Base-by-base conservation (phyloP, 2,329 filamentous ascomycete genomes). In the Alternaria gansuensis region DNA sequence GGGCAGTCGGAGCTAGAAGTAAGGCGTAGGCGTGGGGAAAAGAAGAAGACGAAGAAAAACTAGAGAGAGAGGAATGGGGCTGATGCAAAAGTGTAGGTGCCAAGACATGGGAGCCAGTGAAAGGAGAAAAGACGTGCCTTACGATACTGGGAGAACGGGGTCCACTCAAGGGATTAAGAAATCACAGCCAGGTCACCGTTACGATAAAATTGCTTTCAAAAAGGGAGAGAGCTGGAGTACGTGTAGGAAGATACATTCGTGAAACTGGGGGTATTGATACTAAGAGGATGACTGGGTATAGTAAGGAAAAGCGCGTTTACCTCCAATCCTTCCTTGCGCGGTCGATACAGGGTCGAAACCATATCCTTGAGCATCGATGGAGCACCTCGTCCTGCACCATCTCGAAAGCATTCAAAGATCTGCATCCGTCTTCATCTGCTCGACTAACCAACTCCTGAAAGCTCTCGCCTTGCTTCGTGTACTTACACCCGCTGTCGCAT, bases 381-480 rank as follows among this genome's bases (percentile, higher is more conserved):
- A 43, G 4, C 7, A 48, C 28, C 13, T 40, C 31, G 5, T 14
- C 6, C 39, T 28, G 21, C 2, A n/a, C 5, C 29, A 44, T 28
- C 17, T n/a, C 29, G 10, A 13, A 11, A 13, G 31, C 21, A 17
- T 24, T 61, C 43, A 55, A 17, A 17, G 31, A n/a, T 17, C 23
- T 40, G 33, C 29, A 6, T 26, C 23, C 23, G 21, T 33, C 4
- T 55, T 36, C n/a, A 55, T 24, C 17, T 61, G 63, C 28, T 54
- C 37, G 17, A 67, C 37, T 21, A 69, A 52, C 64, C 66, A 69
- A 11, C 34, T 63, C 45, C 70, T 58, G 31, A 71, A 70, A 5
- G 54, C 59, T 45, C 55, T 63, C 7, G 69, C 68, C 44, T 67
- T 71, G 5, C 46, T 64, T 10, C 37, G n/a, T 3, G 46, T 23